Evolutionary conservation across 1,284 basidiomycete species (phyloP).

Genomic region (Cryptococcus wingfieldii): DNA sequence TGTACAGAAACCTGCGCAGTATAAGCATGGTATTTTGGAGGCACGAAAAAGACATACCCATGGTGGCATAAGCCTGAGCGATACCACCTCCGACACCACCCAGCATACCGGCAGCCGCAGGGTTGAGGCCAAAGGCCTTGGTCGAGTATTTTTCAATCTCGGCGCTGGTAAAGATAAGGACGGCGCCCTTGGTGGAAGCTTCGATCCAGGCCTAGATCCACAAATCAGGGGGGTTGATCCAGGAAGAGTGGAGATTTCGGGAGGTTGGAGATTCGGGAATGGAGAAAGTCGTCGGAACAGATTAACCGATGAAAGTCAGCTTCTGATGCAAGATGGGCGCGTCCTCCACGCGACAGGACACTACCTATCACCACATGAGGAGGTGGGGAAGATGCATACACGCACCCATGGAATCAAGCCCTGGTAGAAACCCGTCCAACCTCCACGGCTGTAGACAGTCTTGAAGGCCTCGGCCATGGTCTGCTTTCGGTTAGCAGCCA

Average conservation of each 20-base stretch:
- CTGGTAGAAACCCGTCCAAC: conserved; percentile 89
- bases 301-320: not conserved
- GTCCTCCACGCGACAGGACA: too few species aligned
- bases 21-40: not conserved
- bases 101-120: conserved; percentile 78
- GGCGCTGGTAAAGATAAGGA: conserved; percentile 90
- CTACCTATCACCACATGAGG: not conserved
- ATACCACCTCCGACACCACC: conserved; percentile 98
- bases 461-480: conserved; percentile 81
- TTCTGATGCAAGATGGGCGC: not conserved
- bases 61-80: conserved; percentile 97
- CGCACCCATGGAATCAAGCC: conserved; percentile 96
- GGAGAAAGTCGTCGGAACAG: not conserved
- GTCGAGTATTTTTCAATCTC: conserved; percentile 77
- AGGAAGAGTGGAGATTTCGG: not conserved
- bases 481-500: conserved; percentile 90
- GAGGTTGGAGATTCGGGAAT: not conserved
- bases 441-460: conserved; percentile 88
- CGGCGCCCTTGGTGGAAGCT: conserved; percentile 96
- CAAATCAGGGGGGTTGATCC: not conserved
- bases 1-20: conserved; percentile 78
- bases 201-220: conserved; percentile 90
- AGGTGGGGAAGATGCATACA: conserved; percentile 3
- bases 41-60: conserved; percentile 65
- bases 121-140: conserved; percentile 64